Percentiles rank a stretch among this genome's conserved stretches.
These are phyloP conservation scores for Mycena polygramma DNA, from an alignment of 768 basidiomycete genomes.

Conservation along the genomic window DNA sequence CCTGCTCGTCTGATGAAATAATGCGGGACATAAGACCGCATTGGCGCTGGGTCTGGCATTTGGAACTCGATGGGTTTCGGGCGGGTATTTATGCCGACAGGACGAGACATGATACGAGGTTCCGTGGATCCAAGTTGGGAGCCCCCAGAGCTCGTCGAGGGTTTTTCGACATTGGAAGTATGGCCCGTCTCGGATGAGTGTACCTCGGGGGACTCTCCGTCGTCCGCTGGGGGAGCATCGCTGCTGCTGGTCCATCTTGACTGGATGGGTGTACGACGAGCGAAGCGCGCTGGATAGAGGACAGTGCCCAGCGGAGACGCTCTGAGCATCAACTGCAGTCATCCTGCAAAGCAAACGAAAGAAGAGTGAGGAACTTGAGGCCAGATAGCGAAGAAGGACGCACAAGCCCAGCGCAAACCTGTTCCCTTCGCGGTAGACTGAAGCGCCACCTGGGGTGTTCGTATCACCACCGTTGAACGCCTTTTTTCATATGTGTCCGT, in stretches of 20 bases:
- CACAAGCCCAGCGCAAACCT: constrained; percentile 33
- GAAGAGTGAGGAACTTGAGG: constrained; percentile 1
- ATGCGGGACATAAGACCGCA: constrained; percentile 6
- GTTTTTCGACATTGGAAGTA: constrained; percentile 14
- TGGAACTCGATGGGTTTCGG: constrained; percentile 16
- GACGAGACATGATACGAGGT: neutral
- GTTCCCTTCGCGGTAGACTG: constrained; percentile 19
- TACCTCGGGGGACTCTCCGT: constrained; percentile 10
- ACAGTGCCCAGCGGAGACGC: constrained; percentile 83
- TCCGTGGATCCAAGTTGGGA: neutral
- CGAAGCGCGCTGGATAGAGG: constrained; percentile 50
- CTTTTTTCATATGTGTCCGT: constrained; percentile 8
- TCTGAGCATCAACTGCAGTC: constrained; percentile 89
- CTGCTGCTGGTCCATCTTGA: constrained; percentile 36
- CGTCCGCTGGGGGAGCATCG: constrained; percentile 32
- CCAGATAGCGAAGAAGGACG: neutral
- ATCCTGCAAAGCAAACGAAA: constrained; percentile 61
- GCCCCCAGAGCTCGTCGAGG: constrained; percentile 23
- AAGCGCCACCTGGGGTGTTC: constrained; percentile 12
- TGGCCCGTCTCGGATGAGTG: neutral
- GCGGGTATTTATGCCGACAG: neutral
- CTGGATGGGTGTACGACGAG: constrained; percentile 27
- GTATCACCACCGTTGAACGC: constrained; percentile 9
- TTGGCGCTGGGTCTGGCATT: constrained; percentile 26
- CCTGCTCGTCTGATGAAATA: constrained; percentile 16